A percentile compares a stretch with the other conserved stretches of the same genome.
Evolutionary conservation across 345 rosid genomes (phyloP).

Genomic region (Linum lewisii): DNA sequence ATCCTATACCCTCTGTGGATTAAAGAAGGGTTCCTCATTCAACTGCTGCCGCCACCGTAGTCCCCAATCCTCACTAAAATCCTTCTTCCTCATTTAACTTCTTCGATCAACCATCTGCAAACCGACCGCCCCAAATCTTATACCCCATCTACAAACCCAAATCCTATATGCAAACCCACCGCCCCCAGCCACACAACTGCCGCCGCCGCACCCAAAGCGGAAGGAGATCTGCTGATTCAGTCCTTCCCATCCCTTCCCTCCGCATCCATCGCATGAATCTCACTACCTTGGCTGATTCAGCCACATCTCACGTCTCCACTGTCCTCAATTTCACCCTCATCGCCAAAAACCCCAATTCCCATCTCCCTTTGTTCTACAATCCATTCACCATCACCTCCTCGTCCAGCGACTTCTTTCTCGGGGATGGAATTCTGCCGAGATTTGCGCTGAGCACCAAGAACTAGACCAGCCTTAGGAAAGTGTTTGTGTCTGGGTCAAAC

Average conservation of each 20-base stretch:
- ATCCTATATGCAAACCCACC: no score
- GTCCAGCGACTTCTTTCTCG: slow-evolving; percentile 38
- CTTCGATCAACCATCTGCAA: no score
- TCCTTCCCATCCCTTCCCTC: slow-evolving; percentile 13
- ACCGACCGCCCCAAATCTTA: no score
- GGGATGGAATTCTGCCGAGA: slow-evolving; percentile 61
- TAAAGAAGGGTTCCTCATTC: no score
- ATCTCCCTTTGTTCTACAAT: slow-evolving; percentile 56
- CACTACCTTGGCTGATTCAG: slow-evolving; percentile 56
- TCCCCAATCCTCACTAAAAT: no score
- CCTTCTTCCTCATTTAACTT: no score
- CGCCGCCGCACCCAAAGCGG: slow-evolving; percentile 44
- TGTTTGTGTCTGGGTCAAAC: slow-evolving; percentile 35
- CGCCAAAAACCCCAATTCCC: slow-evolving; percentile 69
- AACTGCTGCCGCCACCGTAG: no score
- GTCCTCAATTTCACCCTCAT: slow-evolving; percentile 72
- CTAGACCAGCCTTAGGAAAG: slow-evolving; percentile 47
- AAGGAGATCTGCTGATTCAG: slow-evolving; percentile 49
- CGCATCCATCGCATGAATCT: slow-evolving; percentile 63
- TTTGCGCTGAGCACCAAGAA: slow-evolving; percentile 46
- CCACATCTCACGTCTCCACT: slow-evolving; percentile 53
- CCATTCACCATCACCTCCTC: slow-evolving; percentile 40
- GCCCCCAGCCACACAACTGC: slow-evolving; percentile 45
- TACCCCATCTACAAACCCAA: no score
- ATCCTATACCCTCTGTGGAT: no score